Base-by-base conservation (phyloP, 2,329 filamentous ascomycete species). In the Monilinia fructigena region DNA sequence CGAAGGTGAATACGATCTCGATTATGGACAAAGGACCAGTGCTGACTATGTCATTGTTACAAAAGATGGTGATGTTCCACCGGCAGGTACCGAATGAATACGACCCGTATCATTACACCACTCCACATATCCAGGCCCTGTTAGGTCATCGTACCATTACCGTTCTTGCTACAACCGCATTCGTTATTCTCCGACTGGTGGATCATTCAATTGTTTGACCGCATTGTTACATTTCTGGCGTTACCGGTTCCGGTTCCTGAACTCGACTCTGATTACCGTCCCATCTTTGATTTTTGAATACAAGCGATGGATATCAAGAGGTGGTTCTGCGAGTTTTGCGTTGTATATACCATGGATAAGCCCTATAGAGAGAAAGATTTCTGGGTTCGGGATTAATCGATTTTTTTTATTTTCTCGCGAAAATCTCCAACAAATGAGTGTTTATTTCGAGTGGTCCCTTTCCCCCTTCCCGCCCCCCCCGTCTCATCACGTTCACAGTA, bases 1-100 rank as follows among this genome's bases (percentile, higher is more conserved):
- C 67, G 75, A 76, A 75, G 75, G 75, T 76, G 72, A 75, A 71
- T 74, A 74, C 63, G 71, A 75, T 47, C 48, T 72, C 63, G 72
- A 72, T 66, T 60, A 69, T 58, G 55, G 56, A 26, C 38, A 61
- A 38, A 69, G 59, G 62, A 68, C 55, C 38, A 68, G 68, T 72
- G 70, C 72, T 74, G 69, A 74, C 72, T 61, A 50, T 61, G 47
- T 55, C 38, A 55, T 60, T 47, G 67, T 66, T 55, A 62, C 58
- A 59, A 60, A 73, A 73, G 72, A 74, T 70, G 73, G 72, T 64
- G 73, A 74, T 56, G 63, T 62, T 47, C 64, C 62, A 55, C 48
- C 42, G 52, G 31, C 52, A 64, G 61, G 52, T 58, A 58, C 61
- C 61, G 61, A 56, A 64, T 64, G 58, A 64, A 64, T 38, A 47